Evolutionary conservation across 345 rosid genomes (phyloP).

Genomic region (Cardamine occulta): DNA sequence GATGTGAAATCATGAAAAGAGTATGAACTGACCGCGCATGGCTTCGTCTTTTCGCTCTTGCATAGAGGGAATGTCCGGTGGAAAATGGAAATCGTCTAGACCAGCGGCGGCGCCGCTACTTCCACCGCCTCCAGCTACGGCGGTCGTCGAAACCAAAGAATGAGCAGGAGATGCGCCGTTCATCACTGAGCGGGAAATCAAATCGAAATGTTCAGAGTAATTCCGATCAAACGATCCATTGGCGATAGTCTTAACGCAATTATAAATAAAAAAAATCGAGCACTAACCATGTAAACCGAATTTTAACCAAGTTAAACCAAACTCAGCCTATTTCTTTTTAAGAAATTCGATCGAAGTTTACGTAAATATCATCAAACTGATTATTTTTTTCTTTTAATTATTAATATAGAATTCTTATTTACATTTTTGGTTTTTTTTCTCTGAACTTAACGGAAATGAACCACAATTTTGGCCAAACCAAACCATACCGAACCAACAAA

Average conservation of each 20-base stretch:
- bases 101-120: slow-evolving; percentile 50
- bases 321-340: neutral
- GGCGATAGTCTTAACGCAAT: neutral
- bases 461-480: neutral
- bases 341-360: neutral
- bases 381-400: too few relatives aligned
- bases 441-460: neutral
- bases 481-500: neutral
- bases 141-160: slow-evolving; percentile 75
- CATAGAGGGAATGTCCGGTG: slow-evolving; percentile 63
- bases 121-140: slow-evolving; percentile 68
- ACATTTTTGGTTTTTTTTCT: neutral
- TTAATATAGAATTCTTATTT: too few relatives aligned
- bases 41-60: slow-evolving; percentile 54
- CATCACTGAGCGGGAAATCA: slow-evolving; percentile 45
- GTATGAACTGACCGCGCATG: slow-evolving; percentile 39
- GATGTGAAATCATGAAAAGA: neutral
- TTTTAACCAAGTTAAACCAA: neutral
- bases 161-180: slow-evolving; percentile 73
- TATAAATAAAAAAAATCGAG: neutral
- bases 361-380: too few relatives aligned
- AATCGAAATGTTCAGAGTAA: neutral
- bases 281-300: slow-evolving; percentile 10
- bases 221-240: neutral
- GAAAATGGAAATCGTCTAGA: slow-evolving; percentile 68